Evolutionary conservation across 2,329 filamentous ascomycete genomes (phyloP), one percentile per base, ranked within the genome.

Genomic region (Hypoxylon sp.): DNA sequence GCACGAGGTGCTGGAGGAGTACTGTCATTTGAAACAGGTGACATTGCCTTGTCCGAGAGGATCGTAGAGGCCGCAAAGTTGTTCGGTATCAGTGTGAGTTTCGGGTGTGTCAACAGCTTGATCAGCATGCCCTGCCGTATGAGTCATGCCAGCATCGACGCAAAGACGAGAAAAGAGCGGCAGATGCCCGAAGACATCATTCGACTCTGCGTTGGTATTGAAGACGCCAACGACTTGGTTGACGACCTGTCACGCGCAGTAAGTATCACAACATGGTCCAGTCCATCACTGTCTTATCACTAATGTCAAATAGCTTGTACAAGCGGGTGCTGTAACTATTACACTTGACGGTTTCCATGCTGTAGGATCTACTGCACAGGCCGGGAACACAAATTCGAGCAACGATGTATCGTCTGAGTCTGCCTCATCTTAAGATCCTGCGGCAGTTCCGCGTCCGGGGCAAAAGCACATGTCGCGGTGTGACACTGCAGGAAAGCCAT

Each of bases 51-150:
- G 32, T 97, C 93, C 3, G 93, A 98, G 83, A 89, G 94, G 42
- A 98, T 99, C 75, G 96, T 99, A 4, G 96, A 98, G 82, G 93
- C 92, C 31, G 93, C 96, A 2, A 89, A 92, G 71, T 85, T 99
- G 32, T 99, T 93, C 90, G 94, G 92, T 35, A 99, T 99, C 74
- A 97, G 93, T 72, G 96, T 99, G 66, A 97, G 93, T 77, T 99
- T 99, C 79, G 96, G 96, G 52, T 98, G 96, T 79, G 96, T 99
- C 72, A 99, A 99, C 84, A 97, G 93, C 79, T 84, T 99, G 79
- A 99, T 99, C 81, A 98, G 94, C 83, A 98, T 99, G 95, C 95
- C 96, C 7, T 99, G 96, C 83, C 94, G 95, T 76, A 99, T 99
- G 97, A 98, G 95, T 82, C 96, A 99, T 81, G 96, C 96, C 42